Base-by-base conservation (phyloP, 768 basidiomycete species). In the Pleurotus ostreatus region DNA sequence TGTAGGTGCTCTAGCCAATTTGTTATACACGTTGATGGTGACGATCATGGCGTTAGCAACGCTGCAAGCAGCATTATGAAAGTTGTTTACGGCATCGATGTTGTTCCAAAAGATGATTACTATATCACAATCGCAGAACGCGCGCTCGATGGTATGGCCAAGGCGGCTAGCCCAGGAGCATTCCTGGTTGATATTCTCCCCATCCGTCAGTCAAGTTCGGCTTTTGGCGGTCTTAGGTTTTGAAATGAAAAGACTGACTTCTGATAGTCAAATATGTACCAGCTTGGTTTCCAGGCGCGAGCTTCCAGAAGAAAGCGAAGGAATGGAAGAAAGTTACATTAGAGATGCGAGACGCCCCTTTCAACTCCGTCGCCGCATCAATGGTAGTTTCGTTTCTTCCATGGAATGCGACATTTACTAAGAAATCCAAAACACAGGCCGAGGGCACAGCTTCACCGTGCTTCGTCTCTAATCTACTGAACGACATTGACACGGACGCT, bases 1-100 rank as follows among this genome's bases (percentile, higher is more conserved):
- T 77, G 82, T 82, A 60, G 70, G 75, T 59, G 3, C 13, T 18
- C 46, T 26, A 43, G 40, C 52, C 30, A 20, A 2, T 40, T 37
- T 46, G 34, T 26, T 49, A 5, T 55, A 37, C 37, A 38, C 15
- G 5, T 55, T 37, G 5, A 8, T 43, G 20, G 7, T 34, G 55
- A n/a, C 43, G 3, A 55, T 12, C 7, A 57, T 56, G 55, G 22
- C 56, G 43, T 4, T 60, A 82, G 79, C 34, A 78, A 78, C 56
- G 69, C 79, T 16, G 80, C 77, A 4, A 76, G 78, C 46, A 71
- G 76, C 3, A 81, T 82, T 51, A 82, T 83, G 79, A 73, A 74
- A 18, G 73, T 57, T 20, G 55, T 37, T 20, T 45, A 47, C 45
- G 52, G 57, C 23, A 45, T 45, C n/a, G 54, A 55, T n/a, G 54